These are phyloP conservation scores for Exophiala aquamarina DNA, from an alignment of 2,329 filamentous ascomycete genomes.

Conservation along the genomic window DNA sequence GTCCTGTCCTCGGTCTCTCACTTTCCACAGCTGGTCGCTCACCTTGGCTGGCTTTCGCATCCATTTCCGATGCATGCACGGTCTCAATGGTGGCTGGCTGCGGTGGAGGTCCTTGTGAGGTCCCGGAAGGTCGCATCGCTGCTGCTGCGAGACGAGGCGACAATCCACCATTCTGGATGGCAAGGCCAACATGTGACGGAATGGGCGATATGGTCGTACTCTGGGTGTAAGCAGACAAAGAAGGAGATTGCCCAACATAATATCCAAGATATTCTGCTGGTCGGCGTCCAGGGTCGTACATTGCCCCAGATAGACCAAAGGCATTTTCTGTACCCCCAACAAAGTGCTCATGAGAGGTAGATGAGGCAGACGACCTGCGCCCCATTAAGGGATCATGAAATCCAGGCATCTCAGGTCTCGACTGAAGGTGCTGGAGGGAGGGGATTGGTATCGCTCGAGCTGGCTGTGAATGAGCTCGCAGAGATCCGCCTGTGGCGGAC, in stretches of 20 bases:
- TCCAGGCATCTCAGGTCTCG: conserved; percentile 33
- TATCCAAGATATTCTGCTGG: conserved; percentile 47
- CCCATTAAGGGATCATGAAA: conserved; percentile 33
- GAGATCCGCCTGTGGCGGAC: conserved; percentile 40
- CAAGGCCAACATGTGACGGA: conserved; percentile 38
- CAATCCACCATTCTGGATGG: conserved; percentile 39
- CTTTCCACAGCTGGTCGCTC: conserved; percentile 3
- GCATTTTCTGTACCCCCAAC: conserved; percentile 12
- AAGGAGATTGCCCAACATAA: conserved; percentile 45
- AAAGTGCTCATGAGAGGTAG: conserved; percentile 20
- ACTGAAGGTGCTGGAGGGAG: conserved; percentile 35
- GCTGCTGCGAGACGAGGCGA: conserved; percentile 32
- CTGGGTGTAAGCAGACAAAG: conserved; percentile 42
- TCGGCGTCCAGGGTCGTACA: conserved; percentile 36
- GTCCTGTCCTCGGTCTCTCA: conserved; percentile 36
- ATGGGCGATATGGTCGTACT: conserved; percentile 39
- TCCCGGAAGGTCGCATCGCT: conserved; percentile 8
- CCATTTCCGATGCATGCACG: background rate
- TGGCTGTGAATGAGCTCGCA: conserved; percentile 52
- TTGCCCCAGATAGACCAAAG: conserved; percentile 12
- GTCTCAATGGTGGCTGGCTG: conserved; percentile 2
- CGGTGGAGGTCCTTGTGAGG: conserved; percentile 11
- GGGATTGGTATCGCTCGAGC: conserved; percentile 43
- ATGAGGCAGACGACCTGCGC: conserved; percentile 33
- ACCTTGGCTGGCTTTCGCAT: conserved; percentile 2